Conservation (phyloP, 176 grass and related monocot species). For the Phyllostachys edulis region DNA sequence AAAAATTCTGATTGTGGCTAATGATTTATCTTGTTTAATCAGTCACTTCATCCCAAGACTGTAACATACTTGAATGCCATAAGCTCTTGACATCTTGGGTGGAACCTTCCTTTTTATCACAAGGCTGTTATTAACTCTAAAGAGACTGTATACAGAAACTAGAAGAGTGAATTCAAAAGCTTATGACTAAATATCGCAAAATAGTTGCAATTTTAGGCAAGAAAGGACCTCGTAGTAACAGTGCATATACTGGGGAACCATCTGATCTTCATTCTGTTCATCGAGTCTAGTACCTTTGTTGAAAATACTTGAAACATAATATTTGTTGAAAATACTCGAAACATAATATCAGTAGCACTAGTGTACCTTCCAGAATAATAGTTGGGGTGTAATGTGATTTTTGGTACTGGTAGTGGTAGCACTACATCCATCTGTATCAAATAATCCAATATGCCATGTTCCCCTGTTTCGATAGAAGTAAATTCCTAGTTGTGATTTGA, state of each 20-base stretch:
- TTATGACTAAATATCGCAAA: slow-evolving; percentile 11
- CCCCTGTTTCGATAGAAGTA: slow-evolving; percentile 21
- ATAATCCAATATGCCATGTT: slow-evolving; percentile 9
- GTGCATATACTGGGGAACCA: slow-evolving; percentile 6
- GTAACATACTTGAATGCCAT: not conserved
- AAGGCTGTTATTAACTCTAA: not conserved
- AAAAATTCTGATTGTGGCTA: not conserved
- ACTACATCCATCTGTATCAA: slow-evolving; percentile 6
- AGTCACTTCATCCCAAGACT: slow-evolving; percentile 10
- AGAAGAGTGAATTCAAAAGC: not conserved
- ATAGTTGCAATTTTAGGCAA: slow-evolving; percentile 8
- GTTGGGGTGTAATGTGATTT: not conserved
- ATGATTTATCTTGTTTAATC: slow-evolving; percentile 12
- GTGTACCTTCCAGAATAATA: not conserved
- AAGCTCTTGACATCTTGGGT: slow-evolving; percentile 13
- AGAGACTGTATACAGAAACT: not conserved
- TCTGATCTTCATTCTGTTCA: not conserved
- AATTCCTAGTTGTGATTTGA: slow-evolving; percentile 2
- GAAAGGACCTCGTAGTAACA: not conserved
- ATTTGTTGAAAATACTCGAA: not conserved
- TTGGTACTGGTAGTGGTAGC: slow-evolving; percentile 4
- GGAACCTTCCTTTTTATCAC: not conserved
- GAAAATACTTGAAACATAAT: slow-evolving; percentile 7
- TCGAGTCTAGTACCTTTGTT: slow-evolving; percentile 11
- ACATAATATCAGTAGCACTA: not conserved